A percentile compares a stretch with the other conserved stretches of the same genome.
phyloP scores from a whole-genome alignment of 2,329 filamentous ascomycete genomes.

The Hymenoscyphus occultus region DNA sequence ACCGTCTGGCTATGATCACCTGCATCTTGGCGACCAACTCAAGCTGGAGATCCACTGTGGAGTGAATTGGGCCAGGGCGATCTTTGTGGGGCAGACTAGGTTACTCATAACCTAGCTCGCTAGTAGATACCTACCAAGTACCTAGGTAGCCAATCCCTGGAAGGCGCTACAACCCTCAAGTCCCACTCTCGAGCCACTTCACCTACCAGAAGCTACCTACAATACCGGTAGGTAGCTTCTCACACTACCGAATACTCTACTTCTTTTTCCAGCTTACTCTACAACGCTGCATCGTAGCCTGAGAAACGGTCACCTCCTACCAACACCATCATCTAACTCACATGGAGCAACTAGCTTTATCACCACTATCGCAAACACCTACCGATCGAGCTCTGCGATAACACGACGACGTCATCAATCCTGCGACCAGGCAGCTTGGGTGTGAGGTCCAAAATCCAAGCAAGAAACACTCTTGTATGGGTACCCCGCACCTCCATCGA shows the following conservation, averaged over 20 bases:
- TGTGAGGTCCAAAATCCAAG: too few relatives aligned
- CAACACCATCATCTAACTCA: slow-evolving; percentile 13
- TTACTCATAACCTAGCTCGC: too few relatives aligned
- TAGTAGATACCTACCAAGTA: too few relatives aligned
- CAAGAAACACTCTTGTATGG: slow-evolving; percentile 9
- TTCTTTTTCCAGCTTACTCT: too few relatives aligned
- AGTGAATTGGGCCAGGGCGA: neutral
- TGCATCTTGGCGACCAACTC: neutral
- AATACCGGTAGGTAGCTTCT: too few relatives aligned
- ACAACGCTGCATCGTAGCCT: too few relatives aligned
- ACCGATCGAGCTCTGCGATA: slow-evolving; percentile 25
- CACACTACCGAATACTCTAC: too few relatives aligned
- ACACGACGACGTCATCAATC: slow-evolving; percentile 5
- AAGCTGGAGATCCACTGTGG: neutral
- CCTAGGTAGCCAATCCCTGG: neutral
- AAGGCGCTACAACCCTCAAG: neutral
- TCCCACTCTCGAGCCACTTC: too few relatives aligned
- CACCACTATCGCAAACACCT: slow-evolving; percentile 18
- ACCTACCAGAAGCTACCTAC: too few relatives aligned
- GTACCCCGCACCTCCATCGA: slow-evolving; percentile 21
- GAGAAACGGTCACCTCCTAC: neutral
- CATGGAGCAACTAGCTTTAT: slow-evolving; percentile 22
- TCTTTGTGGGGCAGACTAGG: neutral
- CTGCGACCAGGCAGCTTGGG: neutral
- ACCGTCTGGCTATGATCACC: too few relatives aligned